These are phyloP conservation scores for Peterozyma xylosa DNA, from an alignment of 805 yeast genomes.

Conservation along the genomic window DNA sequence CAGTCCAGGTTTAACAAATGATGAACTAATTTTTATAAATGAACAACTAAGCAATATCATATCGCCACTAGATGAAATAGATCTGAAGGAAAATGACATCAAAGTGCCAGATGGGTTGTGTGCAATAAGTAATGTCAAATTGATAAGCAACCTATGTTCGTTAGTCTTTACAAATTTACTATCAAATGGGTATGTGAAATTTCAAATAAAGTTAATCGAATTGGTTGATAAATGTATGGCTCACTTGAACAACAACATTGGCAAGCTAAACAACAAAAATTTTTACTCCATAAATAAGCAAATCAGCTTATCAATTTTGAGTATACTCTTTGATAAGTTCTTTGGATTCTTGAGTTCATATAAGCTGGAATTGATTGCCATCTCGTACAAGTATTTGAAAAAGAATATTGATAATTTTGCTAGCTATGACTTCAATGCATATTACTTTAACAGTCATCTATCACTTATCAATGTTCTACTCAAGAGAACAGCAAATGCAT, in stretches of 20 bases:
- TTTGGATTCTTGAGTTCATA: slow-evolving; percentile 25
- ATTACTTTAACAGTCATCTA: slow-evolving; percentile 22
- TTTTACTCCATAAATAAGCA: slow-evolving; percentile 25
- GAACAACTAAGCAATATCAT: slow-evolving; percentile 15
- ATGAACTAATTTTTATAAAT: slow-evolving; percentile 13
- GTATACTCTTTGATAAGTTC: slow-evolving; percentile 21
- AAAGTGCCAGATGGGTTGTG: slow-evolving; percentile 17
- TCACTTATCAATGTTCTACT: slow-evolving; percentile 21
- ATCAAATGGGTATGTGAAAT: slow-evolving; percentile 22
- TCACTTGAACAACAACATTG: background rate
- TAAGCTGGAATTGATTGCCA: slow-evolving; percentile 18
- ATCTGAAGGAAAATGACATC: background rate
- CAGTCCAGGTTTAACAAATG: slow-evolving; percentile 7
- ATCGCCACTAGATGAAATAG: background rate
- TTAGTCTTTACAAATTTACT: slow-evolving; percentile 18
- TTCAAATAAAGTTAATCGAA: slow-evolving; percentile 22
- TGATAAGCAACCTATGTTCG: slow-evolving; percentile 16
- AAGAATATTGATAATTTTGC: slow-evolving; percentile 26
- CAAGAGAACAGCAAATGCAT: slow-evolving; percentile 17
- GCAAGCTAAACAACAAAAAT: slow-evolving; percentile 12
- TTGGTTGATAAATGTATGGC: slow-evolving; percentile 5
- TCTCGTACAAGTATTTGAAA: slow-evolving; percentile 21
- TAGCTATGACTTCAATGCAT: slow-evolving; percentile 20
- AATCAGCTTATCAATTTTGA: slow-evolving; percentile 15
- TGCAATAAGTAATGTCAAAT: slow-evolving; percentile 7